Conservation (phyloP, 208 protist species). For the Wallacemonas sp. region DNA sequence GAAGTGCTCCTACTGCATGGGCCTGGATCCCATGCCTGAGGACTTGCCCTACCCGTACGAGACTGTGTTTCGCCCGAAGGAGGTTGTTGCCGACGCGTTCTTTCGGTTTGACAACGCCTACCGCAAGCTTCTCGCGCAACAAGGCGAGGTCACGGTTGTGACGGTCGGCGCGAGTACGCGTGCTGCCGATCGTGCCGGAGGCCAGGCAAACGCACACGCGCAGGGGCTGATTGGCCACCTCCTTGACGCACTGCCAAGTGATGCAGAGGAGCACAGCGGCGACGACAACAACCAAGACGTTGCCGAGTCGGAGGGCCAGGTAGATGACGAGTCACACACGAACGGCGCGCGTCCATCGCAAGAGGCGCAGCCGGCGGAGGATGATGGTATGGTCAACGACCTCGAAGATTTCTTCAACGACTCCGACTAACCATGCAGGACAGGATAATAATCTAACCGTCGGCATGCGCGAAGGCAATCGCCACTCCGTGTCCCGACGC, state of each 20-base stretch:
- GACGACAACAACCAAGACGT: background rate
- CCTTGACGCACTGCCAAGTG: constrained; percentile 1
- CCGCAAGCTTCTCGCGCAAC: constrained; percentile 30
- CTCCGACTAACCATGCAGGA: constrained; percentile 30
- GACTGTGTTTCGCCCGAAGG: constrained; percentile 54
- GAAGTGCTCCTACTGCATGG: constrained; percentile 70
- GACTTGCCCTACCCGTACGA: constrained; percentile 80
- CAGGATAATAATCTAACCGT: too few relatives aligned
- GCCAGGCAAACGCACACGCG: background rate
- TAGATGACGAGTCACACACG: too few relatives aligned
- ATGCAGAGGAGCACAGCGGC: background rate
- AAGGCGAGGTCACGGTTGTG: constrained; percentile 4
- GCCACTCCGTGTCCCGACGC: too few relatives aligned
- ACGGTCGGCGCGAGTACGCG: background rate
- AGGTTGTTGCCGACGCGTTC: constrained; percentile 87
- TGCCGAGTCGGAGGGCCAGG: constrained; percentile 9
- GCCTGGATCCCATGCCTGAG: constrained; percentile 42
- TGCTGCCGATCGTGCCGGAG: background rate
- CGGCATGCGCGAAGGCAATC: too few relatives aligned
- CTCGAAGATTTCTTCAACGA: constrained; percentile 61
- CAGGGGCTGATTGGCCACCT: constrained; percentile 18
- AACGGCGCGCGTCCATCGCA: too few relatives aligned
- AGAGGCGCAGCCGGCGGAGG: background rate
- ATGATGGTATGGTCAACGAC: constrained; percentile 42
- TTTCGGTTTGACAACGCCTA: constrained; percentile 81